Percentiles rank a stretch among this genome's conserved stretches.
Evolutionary conservation across 176 grass and related monocot genomes (phyloP).

Genomic region (Tillandsia fasciculata): DNA sequence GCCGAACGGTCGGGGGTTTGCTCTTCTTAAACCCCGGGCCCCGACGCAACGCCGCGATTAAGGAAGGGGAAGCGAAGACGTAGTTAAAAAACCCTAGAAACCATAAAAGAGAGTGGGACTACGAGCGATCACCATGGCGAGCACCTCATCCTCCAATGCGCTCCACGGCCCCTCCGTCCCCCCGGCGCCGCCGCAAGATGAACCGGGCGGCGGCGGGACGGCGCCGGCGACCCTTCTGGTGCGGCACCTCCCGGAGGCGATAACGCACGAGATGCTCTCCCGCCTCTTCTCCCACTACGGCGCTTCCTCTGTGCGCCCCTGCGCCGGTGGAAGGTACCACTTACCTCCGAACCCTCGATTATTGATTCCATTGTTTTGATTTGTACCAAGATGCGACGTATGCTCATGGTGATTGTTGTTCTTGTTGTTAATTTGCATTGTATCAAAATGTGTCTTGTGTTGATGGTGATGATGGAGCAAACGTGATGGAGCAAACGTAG

Average conservation of each 20-base stretch:
- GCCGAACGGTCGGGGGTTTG: no score
- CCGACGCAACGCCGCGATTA: no score
- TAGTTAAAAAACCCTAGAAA: background rate
- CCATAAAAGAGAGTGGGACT: background rate
- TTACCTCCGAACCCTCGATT: background rate
- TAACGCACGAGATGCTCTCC: conserved; percentile 62
- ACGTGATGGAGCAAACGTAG: no score
- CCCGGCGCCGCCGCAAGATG: conserved; percentile 6
- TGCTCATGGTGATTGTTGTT: no score
- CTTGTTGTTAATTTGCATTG: no score
- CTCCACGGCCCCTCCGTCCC: background rate
- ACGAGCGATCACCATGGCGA: conserved; percentile 2
- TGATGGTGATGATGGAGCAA: no score
- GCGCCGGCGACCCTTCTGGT: conserved; percentile 51
- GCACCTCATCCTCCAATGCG: background rate
- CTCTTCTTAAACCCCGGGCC: no score
- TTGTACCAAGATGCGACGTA: no score
- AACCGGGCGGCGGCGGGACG: background rate
- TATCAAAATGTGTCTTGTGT: no score
- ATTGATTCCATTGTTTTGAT: background rate
- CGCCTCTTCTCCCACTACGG: conserved; percentile 91
- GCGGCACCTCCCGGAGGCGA: conserved; percentile 80
- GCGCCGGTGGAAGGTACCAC: conserved; percentile 61
- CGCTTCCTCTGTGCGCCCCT: conserved; percentile 57
- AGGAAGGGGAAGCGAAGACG: background rate